phyloP scores from a whole-genome alignment of 176 grass and related monocot species.

The Leersia perrieri region DNA sequence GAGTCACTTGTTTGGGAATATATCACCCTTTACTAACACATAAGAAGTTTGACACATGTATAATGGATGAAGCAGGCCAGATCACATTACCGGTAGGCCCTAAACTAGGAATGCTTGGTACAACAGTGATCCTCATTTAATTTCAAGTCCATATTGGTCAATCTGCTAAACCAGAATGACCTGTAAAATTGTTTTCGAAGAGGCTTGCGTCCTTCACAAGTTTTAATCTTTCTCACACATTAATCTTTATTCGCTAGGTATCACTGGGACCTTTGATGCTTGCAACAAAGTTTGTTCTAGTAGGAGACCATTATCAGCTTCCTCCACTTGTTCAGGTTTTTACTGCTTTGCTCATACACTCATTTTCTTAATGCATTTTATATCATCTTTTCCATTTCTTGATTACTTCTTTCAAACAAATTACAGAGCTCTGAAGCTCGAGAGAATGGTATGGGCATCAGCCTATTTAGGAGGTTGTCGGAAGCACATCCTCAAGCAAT shows the following conservation, averaged over 20 bases:
- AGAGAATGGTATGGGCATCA: slow-evolving; percentile 92
- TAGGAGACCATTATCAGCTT: slow-evolving; percentile 97
- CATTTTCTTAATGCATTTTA: neutral
- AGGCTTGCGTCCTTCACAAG: slow-evolving; percentile 7
- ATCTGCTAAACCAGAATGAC: slow-evolving; percentile 7
- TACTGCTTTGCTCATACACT: neutral
- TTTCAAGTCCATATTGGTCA: neutral
- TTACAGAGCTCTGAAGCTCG: slow-evolving; percentile 80
- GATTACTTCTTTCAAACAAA: slow-evolving; percentile 19
- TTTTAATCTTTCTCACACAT: neutral
- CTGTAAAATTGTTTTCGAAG: slow-evolving; percentile 15
- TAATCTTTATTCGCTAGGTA: slow-evolving; percentile 53
- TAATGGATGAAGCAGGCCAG: slow-evolving; percentile 99
- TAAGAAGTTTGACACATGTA: slow-evolving; percentile 97
- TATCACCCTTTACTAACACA: slow-evolving; percentile 79
- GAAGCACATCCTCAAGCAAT: slow-evolving; percentile 95
- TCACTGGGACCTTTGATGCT: slow-evolving; percentile 94
- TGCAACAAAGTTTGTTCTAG: slow-evolving; percentile 92
- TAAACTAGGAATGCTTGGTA: slow-evolving; percentile 16
- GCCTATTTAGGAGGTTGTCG: slow-evolving; percentile 96
- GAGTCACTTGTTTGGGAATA: slow-evolving; percentile 92
- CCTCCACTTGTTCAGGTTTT: slow-evolving; percentile 91
- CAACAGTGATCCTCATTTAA: neutral
- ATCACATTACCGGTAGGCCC: slow-evolving; percentile 81
- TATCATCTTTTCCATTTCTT: slow-evolving; percentile 6